phyloP scores from a whole-genome alignment of 345 rosid species.

The Xanthoceras sorbifolium region DNA sequence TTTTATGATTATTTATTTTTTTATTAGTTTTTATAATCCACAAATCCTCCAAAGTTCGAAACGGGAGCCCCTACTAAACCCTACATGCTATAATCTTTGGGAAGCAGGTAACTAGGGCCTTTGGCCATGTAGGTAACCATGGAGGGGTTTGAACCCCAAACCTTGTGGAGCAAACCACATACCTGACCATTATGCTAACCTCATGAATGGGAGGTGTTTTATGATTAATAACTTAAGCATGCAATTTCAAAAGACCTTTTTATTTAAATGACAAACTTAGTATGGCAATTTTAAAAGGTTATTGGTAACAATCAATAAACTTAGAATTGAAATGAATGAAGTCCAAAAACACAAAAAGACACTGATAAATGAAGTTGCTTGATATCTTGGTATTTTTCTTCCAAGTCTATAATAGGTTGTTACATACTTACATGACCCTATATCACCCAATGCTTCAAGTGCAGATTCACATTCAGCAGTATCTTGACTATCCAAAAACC shows the following conservation, averaged over 20 bases:
- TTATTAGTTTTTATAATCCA: no score
- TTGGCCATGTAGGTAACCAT: no score
- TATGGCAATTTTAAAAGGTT: background rate
- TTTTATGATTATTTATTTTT: background rate
- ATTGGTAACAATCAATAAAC: background rate
- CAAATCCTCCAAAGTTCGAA: no score
- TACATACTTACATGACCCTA: conserved; percentile 74
- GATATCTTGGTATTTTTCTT: background rate
- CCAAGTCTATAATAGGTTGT: conserved; percentile 1
- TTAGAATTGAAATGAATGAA: background rate
- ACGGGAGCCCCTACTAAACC: no score
- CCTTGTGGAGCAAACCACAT: no score
- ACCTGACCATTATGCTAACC: no score
- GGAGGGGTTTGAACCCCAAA: no score
- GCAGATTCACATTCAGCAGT: conserved; percentile 71
- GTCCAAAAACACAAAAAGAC: background rate
- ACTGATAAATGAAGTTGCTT: background rate
- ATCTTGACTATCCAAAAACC: conserved; percentile 45
- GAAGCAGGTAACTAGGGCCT: no score
- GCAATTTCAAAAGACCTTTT: background rate
- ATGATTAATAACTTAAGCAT: background rate
- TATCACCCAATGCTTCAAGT: conserved; percentile 84
- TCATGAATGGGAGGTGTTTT: background rate
- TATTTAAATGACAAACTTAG: background rate
- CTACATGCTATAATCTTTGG: no score